Conservation (phyloP, 1,284 basidiomycete species). For the Cryptococcus maquisensis region DNA sequence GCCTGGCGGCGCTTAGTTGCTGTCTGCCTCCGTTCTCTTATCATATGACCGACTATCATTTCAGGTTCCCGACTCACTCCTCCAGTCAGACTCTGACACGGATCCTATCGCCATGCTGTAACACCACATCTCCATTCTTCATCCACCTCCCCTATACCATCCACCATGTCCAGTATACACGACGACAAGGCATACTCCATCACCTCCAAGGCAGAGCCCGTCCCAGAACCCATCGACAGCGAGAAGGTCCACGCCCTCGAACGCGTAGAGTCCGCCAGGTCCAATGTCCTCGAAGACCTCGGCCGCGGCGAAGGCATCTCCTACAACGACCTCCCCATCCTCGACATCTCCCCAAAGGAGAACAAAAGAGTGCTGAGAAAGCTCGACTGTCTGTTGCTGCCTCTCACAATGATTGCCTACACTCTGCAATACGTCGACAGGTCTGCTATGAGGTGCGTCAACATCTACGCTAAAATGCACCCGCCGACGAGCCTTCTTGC, state of each 20-base stretch:
- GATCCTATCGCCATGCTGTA: too few species aligned
- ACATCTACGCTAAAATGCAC: background rate
- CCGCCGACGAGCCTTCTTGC: background rate
- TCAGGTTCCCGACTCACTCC: too few species aligned
- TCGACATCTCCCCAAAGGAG: conserved; percentile 22
- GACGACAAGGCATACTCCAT: background rate
- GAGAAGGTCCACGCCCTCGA: conserved; percentile 1
- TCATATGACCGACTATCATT: too few species aligned
- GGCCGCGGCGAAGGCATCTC: conserved; percentile 16
- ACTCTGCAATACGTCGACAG: conserved; percentile 47
- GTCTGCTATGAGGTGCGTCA: conserved; percentile 35
- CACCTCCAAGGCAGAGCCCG: background rate
- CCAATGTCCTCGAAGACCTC: conserved; percentile 16
- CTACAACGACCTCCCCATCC: conserved; percentile 14
- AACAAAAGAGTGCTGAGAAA: conserved; percentile 31
- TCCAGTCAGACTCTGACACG: too few species aligned
- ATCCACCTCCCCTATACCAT: too few species aligned
- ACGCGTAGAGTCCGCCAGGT: conserved; percentile 12
- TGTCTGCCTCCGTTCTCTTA: too few species aligned
- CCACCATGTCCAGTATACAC: background rate
- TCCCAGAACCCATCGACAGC: background rate
- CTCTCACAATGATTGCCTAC: conserved; percentile 42
- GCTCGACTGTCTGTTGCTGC: conserved; percentile 37
- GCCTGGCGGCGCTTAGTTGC: too few species aligned
- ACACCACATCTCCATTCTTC: too few species aligned